phyloP scores from a whole-genome alignment of 2,329 filamentous ascomycete species.

The Periconia macrospinosa region DNA sequence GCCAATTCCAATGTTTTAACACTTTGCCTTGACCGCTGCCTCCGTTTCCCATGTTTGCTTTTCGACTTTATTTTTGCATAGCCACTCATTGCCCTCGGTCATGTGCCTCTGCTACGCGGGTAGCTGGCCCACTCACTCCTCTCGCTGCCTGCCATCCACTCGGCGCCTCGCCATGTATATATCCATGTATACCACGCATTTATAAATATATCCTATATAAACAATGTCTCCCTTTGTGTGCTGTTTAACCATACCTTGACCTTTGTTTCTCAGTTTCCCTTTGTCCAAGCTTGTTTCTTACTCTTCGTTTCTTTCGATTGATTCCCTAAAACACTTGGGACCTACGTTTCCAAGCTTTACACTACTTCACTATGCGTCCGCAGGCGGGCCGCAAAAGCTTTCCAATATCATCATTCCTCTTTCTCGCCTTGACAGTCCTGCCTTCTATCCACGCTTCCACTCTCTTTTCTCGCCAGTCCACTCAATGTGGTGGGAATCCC shows the following conservation, averaged over 20 bases:
- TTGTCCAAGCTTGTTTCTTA: neutral
- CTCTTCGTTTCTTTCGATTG: slow-evolving; percentile 11
- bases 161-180: slow-evolving; percentile 23
- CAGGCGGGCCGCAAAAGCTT: slow-evolving; percentile 33
- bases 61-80: slow-evolving; percentile 24
- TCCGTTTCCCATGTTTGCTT: slow-evolving; percentile 1
- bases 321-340: too few relatives aligned
- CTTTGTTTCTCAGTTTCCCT: neutral
- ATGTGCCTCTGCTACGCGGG: slow-evolving; percentile 28
- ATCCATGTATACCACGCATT: neutral
- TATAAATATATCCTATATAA: neutral
- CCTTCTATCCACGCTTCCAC: slow-evolving; percentile 26
- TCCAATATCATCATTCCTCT: slow-evolving; percentile 36
- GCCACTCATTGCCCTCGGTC: slow-evolving; percentile 33
- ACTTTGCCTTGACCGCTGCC: too few relatives aligned
- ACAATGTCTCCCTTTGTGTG: neutral
- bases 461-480: slow-evolving; percentile 33
- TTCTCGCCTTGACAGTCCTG: slow-evolving; percentile 31
- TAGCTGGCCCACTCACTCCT: slow-evolving; percentile 19
- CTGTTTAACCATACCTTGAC: neutral
- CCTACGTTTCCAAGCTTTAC: neutral
- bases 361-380: slow-evolving; percentile 28
- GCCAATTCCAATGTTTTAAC: too few relatives aligned
- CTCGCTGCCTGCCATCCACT: slow-evolving; percentile 29
- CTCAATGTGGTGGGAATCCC: slow-evolving; percentile 54